Percentiles rank a stretch among this genome's conserved stretches.
phyloP scores from a whole-genome alignment of 176 grass and related monocot species.

The Musa acuminata region DNA sequence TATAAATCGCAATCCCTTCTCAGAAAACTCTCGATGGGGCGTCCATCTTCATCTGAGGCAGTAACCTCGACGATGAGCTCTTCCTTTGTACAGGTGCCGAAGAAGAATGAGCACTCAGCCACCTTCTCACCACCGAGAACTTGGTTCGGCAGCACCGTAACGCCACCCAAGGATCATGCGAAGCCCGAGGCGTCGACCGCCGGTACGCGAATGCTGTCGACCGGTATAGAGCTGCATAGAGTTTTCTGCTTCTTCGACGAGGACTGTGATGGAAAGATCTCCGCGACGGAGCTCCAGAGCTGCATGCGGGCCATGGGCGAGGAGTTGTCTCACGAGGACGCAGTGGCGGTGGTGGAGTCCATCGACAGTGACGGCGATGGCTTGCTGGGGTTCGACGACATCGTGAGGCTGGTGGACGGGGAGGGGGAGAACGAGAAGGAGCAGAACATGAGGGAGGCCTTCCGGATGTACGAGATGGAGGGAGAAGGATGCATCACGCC shows the following conservation, averaged over 20 bases:
- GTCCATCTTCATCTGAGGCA: too few species aligned
- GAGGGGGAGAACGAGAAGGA: constrained; percentile 31
- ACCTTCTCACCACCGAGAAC: not conserved
- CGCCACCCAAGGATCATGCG: not conserved
- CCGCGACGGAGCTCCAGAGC: constrained; percentile 21
- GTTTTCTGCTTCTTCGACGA: constrained; percentile 33
- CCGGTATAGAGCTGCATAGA: not conserved
- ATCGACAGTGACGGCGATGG: constrained; percentile 30
- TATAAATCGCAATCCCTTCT: too few species aligned
- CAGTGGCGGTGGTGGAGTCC: constrained; percentile 15
- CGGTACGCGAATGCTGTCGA: not conserved
- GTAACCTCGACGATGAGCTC: too few species aligned
- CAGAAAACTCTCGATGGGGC: too few species aligned
- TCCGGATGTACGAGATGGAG: constrained; percentile 31
- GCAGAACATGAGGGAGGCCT: constrained; percentile 30
- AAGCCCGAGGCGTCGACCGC: too few species aligned
- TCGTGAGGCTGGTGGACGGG: constrained; percentile 22
- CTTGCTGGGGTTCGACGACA: constrained; percentile 26
- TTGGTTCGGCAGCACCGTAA: not conserved
- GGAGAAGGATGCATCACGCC: constrained; percentile 34
- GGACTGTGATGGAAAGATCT: constrained; percentile 36
- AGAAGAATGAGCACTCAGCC: not conserved
- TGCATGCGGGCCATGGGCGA: constrained; percentile 19
- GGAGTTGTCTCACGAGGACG: constrained; percentile 24
- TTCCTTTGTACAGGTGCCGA: not conserved